Evolutionary conservation across 345 rosid species (phyloP).

Genomic region (Punica granatum): DNA sequence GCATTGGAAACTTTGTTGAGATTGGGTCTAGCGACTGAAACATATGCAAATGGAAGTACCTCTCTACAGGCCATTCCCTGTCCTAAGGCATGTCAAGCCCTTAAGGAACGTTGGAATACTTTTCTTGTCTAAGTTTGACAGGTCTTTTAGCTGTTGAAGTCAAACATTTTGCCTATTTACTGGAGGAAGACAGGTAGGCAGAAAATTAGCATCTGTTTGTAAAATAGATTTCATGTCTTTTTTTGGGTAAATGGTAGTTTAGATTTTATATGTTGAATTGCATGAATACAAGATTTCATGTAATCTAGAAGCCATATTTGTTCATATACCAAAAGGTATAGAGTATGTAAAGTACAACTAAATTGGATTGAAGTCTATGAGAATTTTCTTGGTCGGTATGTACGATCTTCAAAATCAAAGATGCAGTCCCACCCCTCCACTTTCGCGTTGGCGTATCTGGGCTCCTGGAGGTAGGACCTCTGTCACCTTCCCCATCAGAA

Average conservation of each 20-base stretch:
- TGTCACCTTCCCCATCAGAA: too few relatives aligned
- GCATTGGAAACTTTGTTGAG: constrained; percentile 57
- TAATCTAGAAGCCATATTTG: background rate
- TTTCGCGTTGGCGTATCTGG: too few relatives aligned
- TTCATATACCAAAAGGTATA: background rate
- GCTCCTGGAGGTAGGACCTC: too few relatives aligned
- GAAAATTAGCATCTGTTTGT: background rate
- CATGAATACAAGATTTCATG: background rate
- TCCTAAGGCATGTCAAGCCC: constrained; percentile 44
- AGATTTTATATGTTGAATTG: background rate
- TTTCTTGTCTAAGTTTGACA: constrained; percentile 34
- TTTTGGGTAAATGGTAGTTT: too few relatives aligned
- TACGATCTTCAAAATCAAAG: too few relatives aligned
- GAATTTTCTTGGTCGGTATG: too few relatives aligned
- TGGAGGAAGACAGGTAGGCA: background rate
- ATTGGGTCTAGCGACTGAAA: constrained; percentile 60
- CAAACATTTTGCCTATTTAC: background rate
- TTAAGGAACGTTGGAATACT: constrained; percentile 57
- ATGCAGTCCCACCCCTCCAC: too few relatives aligned
- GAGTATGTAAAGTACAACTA: background rate
- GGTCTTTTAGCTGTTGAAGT: background rate
- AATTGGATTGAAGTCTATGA: background rate
- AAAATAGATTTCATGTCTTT: background rate
- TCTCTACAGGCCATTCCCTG: constrained; percentile 50
- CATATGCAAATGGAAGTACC: constrained; percentile 33